A percentile compares a stretch with the other conserved stretches of the same genome.
Conservation (phyloP, 2,329 filamentous ascomycete species). For the Mycosphaerelloides madeirae region DNA sequence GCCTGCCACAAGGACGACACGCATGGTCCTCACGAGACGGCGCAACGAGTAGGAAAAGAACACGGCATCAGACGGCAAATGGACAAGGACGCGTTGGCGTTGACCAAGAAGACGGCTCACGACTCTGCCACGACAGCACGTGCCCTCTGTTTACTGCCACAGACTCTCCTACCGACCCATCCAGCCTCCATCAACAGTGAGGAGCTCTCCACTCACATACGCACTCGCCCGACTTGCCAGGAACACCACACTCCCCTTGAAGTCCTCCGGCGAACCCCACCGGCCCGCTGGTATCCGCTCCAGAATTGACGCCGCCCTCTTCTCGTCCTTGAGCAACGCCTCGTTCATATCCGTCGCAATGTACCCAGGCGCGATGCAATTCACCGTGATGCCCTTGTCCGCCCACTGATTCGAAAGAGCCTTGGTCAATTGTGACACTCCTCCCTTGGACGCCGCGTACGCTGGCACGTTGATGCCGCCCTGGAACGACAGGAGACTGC, state of each 20-base stretch:
- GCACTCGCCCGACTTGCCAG: conserved; percentile 70
- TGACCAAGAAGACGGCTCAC: no score
- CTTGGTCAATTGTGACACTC: conserved; percentile 79
- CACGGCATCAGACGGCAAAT: no score
- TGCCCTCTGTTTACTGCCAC: no score
- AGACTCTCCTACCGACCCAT: conserved; percentile 64
- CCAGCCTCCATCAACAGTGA: conserved; percentile 84
- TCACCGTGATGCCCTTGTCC: conserved; percentile 72
- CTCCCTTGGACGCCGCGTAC: conserved; percentile 82
- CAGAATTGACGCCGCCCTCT: conserved; percentile 67
- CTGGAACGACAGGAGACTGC: conserved; percentile 75
- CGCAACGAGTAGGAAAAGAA: no score
- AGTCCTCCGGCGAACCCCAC: conserved; percentile 81
- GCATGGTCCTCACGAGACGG: no score
- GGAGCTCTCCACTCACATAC: conserved; percentile 76
- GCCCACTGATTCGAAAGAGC: conserved; percentile 84
- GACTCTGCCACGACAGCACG: no score
- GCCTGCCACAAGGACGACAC: no score
- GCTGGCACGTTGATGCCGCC: conserved; percentile 84
- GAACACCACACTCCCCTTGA: conserved; percentile 76
- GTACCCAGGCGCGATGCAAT: conserved; percentile 85
- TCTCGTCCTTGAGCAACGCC: conserved; percentile 68
- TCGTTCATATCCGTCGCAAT: conserved; percentile 93
- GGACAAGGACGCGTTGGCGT: no score
- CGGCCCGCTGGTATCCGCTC: conserved; percentile 76